Conservation (phyloP, 2,329 filamentous ascomycete species). For the Neofusicoccum parvum region DNA sequence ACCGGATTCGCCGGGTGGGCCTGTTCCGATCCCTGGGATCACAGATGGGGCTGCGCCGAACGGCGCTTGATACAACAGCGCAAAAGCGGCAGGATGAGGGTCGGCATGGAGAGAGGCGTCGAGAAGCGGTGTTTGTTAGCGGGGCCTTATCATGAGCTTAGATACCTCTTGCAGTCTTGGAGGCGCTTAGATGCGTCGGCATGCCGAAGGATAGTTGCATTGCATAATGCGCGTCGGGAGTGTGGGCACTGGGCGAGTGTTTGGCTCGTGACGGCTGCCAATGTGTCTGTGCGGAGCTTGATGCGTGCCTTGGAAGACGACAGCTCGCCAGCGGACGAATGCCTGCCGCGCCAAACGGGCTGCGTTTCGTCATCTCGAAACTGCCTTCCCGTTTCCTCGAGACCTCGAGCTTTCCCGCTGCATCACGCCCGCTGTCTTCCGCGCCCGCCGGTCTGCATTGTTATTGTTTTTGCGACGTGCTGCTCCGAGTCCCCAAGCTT, state of each 20-base stretch:
- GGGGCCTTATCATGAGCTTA: background rate
- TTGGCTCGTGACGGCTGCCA: constrained; percentile 12
- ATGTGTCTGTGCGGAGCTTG: constrained; percentile 20
- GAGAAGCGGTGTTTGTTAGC: background rate
- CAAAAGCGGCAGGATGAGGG: background rate
- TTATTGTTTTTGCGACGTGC: background rate
- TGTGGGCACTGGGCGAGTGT: background rate
- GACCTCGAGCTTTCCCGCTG: background rate
- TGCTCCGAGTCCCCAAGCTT: background rate
- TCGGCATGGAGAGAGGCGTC: constrained; percentile 5
- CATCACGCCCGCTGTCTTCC: background rate
- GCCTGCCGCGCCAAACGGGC: background rate
- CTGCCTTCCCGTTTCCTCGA: background rate
- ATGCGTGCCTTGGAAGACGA: constrained; percentile 16
- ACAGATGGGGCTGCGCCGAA: constrained; percentile 28
- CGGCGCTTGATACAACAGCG: constrained; percentile 25
- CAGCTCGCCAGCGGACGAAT: background rate
- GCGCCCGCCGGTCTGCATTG: background rate
- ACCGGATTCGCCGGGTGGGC: constrained; percentile 73
- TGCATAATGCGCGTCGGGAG: background rate
- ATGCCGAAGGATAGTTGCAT: constrained; percentile 7
- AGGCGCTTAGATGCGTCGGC: constrained; percentile 8
- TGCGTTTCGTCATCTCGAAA: constrained; percentile 16
- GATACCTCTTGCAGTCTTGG: constrained; percentile 5
- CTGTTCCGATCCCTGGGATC: constrained; percentile 59